Evolutionary conservation across 768 basidiomycete genomes (phyloP), one percentile per base, ranked within the genome.

Genomic region (Lactifluus hygrophoroides): DNA sequence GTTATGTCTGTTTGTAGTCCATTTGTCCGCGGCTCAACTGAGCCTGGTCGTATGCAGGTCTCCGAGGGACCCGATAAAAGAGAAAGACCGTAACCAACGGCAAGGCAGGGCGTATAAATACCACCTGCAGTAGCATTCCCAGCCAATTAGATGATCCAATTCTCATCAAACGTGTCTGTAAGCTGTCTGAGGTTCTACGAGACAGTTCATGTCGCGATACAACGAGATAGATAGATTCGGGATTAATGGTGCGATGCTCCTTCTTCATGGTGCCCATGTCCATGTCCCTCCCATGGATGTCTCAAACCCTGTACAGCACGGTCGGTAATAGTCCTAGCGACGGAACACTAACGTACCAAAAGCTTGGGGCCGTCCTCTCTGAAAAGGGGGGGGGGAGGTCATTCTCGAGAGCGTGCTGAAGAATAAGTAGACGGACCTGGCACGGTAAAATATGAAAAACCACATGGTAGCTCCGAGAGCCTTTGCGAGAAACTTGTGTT

Each of bases 371-470:
- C 72, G 35, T 73, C 72, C 66, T 73, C 69, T 54, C 72, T 73
- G 82, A 64, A 46, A 55, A 32, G 27, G 11, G 32, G 16, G 21
- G 19, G 30, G 27, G 11, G 32, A 17, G 21, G 19, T 56, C 14
- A 56, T 9, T 37, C 47, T 40, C 19, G 21, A 38, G 44, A 14
- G 21, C 23, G 45, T 5, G 17, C 9, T n/a, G n/a, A 42, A 52
- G 27, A 62, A 37, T 13, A 60, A 46, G 9, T 1, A 17, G 47
- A 77, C 87, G 68, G 67, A 95, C 94, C 92, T 79, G 63, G 89
- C 87, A 56, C 94, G 85, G 74, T 94, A 96, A 77, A 96, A 95
- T 70, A 96, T 93, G 77, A 94, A 96, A 82, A 95, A 95, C 94
- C 94, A 96, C 94, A 96, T 95, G 25, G 84, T 81, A 34, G 93